Evolutionary conservation across 306 rosid genomes (phyloP), one percentile per base, ranked within the genome.

Genomic region (Casuarina equisetifolia): DNA sequence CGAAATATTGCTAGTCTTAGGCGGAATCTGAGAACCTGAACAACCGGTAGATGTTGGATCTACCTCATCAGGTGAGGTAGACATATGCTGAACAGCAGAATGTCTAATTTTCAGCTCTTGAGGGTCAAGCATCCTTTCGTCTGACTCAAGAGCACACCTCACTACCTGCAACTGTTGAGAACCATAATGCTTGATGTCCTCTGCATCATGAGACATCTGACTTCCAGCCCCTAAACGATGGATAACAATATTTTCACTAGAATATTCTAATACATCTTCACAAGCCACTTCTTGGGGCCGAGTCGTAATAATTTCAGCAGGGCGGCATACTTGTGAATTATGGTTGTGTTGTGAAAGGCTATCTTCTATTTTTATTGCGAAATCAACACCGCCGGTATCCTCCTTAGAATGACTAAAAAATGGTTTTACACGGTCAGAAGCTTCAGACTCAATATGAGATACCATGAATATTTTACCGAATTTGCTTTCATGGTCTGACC

Each of bases 401-500:
- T 82, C 77, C 74, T 51, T 36, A 70, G 70, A 46, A 75, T 62
- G 79, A 79, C 76, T 73, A 69, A 35, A 61, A 72, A n/a, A 11
- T 12, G 49, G 20, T 74, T 17, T 54, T 20, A 38, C 72, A 79
- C 53, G 39, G 42, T 77, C 55, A 54, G 79, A 3, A 20, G 75
- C 75, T 58, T 72, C 84, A 42, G 80, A 35, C 66, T 70, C 54
- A 74, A 58, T 19, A 45, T 6, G 64, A 69, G 78, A 76, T 43
- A 49, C 69, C 45, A 25, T 39, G 61, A 72, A 81, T 74, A 62
- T 25, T 25, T 25, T 25, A 25, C 32, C 32, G 1, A 25, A n/a
- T 64, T 35, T 76, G 40, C 68, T 80, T 61, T 77, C 85, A 44
- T 63, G 76, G 63, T 75, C 84, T 48, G 51, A 80, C 44, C 77